A percentile compares a stretch with the other conserved stretches of the same genome.
Evolutionary conservation across 2,329 filamentous ascomycete species (phyloP).

Genomic region (Fusarium keratoplasticum): DNA sequence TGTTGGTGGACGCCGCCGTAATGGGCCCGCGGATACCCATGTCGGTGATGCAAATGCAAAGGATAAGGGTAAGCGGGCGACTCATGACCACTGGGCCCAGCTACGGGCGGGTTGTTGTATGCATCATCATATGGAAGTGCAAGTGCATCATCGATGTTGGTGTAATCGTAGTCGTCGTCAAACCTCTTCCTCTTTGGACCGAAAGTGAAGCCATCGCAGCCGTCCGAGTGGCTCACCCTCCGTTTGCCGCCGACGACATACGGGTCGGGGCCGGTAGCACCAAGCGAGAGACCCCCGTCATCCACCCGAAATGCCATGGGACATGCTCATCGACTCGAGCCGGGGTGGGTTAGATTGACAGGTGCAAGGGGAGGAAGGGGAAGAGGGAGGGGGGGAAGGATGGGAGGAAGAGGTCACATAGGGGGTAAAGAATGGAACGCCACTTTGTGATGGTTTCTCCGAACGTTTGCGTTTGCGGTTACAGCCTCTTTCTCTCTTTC

Average conservation of each 20-base stretch:
- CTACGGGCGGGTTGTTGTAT: not conserved
- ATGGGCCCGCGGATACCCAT: conserved; percentile 2
- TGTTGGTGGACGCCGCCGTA: conserved; percentile 10
- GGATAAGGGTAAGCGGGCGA: not conserved
- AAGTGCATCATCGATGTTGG: not conserved
- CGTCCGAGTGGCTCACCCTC: conserved; percentile 51
- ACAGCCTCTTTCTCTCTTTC: not conserved
- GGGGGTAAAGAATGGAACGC: not conserved
- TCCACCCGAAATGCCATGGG: conserved; percentile 56
- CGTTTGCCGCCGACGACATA: conserved; percentile 54
- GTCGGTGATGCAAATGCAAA: conserved; percentile 6
- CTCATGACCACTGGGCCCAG: conserved; percentile 22
- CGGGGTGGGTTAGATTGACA: conserved; percentile 24
- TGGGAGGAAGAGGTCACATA: conserved; percentile 25
- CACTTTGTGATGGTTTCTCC: not conserved
- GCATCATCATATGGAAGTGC: conserved; percentile 19
- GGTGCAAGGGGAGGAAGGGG: conserved; percentile 8
- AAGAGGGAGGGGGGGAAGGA: not conserved
- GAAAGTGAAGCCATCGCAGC: conserved; percentile 40
- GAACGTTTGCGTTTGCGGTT: not conserved
- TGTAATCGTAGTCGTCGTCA: conserved; percentile 7
- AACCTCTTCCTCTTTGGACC: conserved; percentile 41
- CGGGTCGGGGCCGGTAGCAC: conserved; percentile 39
- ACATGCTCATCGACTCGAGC: conserved; percentile 48
- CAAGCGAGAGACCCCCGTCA: conserved; percentile 47